A percentile compares a stretch with the other conserved stretches of the same genome.
phyloP scores from a whole-genome alignment of 108 stramenopile genomes.

The Cyclostephanos tholiformis region DNA sequence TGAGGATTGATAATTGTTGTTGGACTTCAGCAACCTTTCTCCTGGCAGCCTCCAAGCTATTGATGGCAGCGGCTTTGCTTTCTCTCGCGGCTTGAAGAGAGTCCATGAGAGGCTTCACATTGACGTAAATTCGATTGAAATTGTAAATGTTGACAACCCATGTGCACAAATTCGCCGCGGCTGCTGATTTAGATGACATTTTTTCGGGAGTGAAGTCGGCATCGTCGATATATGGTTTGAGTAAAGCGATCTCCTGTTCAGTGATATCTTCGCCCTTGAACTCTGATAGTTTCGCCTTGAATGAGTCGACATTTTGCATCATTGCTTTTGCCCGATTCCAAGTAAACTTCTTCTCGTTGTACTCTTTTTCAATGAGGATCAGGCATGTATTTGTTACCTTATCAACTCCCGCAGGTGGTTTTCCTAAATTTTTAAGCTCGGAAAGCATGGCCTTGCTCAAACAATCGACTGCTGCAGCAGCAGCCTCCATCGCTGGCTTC shows the following conservation, averaged over 20 bases:
- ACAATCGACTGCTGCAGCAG: constrained; percentile 83
- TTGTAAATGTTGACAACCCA: constrained; percentile 89
- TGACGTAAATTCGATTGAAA: constrained; percentile 92
- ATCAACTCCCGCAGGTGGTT: constrained; percentile 82
- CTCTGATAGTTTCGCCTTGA: constrained; percentile 69
- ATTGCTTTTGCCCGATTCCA: constrained; percentile 91
- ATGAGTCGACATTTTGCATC: constrained; percentile 88
- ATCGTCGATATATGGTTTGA: constrained; percentile 62
- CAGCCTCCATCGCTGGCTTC: constrained; percentile 90
- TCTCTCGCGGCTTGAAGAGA: constrained; percentile 75
- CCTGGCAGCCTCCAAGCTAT: constrained; percentile 69
- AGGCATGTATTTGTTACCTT: constrained; percentile 84
- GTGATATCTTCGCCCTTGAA: constrained; percentile 80
- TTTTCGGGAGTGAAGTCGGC: constrained; percentile 70
- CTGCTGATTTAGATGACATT: constrained; percentile 87
- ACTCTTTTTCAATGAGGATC: constrained; percentile 86
- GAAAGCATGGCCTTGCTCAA: constrained; percentile 86
- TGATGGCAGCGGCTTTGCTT: constrained; percentile 73
- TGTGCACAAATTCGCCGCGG: constrained; percentile 86
- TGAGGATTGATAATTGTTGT: constrained; percentile 49
- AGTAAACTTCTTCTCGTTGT: constrained; percentile 70
- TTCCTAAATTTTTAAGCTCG: constrained; percentile 81
- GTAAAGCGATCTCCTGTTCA: constrained; percentile 63
- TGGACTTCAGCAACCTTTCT: constrained; percentile 65
- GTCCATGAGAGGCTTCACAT: constrained; percentile 92